These are phyloP conservation scores for Yamadazyma conglobata DNA, from an alignment of 1,139 yeast species.

Conservation along the genomic window DNA sequence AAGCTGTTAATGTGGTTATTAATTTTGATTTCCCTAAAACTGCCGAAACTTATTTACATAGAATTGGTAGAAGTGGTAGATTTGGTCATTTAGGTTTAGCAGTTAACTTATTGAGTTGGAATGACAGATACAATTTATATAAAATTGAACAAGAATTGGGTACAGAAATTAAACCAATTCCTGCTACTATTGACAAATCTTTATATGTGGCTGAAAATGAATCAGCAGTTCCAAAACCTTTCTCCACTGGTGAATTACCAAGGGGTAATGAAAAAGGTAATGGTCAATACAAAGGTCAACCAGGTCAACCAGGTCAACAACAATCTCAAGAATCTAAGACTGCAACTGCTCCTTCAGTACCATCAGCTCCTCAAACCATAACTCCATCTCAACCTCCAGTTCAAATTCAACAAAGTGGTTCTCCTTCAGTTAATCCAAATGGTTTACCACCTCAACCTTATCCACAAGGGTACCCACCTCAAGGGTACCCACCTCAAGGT, in stretches of 20 bases:
- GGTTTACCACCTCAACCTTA: slow-evolving; percentile 3
- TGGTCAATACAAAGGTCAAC: slow-evolving; percentile 53
- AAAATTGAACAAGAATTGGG: slow-evolving; percentile 97
- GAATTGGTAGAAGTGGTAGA: slow-evolving; percentile 99
- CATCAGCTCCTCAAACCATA: slow-evolving; percentile 18
- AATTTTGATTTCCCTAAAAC: slow-evolving; percentile 98
- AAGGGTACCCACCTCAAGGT: slow-evolving; percentile 16
- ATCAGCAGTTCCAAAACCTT: slow-evolving; percentile 79
- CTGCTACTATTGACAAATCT: slow-evolving; percentile 81
- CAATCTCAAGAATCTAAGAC: slow-evolving; percentile 11
- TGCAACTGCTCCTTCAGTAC: slow-evolving; percentile 14
- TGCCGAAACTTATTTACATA: slow-evolving; percentile 95
- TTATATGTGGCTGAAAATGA: slow-evolving; percentile 84
- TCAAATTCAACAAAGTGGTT: neutral
- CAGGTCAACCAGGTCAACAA: slow-evolving; percentile 25
- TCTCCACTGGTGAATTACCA: slow-evolving; percentile 68
- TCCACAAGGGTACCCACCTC: slow-evolving; percentile 15
- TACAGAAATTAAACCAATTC: slow-evolving; percentile 95
- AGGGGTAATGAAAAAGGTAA: slow-evolving; percentile 43
- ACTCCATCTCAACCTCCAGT: slow-evolving; percentile 10
- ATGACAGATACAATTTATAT: slow-evolving; percentile 88
- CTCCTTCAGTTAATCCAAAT: slow-evolving; percentile 1
- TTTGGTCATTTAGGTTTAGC: slow-evolving; percentile 98
- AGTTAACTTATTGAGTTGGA: slow-evolving; percentile 94
- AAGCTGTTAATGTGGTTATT: slow-evolving; percentile 96